phyloP scores from a whole-genome alignment of 345 rosid species.

The Populus euphratica region DNA sequence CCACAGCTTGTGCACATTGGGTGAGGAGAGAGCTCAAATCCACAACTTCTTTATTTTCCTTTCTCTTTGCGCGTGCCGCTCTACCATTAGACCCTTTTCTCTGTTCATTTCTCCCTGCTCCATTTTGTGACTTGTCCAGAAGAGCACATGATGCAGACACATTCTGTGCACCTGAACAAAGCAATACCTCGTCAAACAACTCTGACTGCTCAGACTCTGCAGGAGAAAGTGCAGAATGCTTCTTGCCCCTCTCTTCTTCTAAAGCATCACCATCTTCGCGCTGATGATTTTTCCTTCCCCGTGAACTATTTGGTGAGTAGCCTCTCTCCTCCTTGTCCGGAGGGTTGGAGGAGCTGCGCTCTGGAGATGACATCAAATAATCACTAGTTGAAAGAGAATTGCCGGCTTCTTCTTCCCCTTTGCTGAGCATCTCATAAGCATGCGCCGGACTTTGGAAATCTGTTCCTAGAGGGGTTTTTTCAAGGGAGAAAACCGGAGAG shows the following conservation, averaged over 20 bases:
- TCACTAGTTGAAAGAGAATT: background rate
- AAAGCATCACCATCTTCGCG: slow-evolving; percentile 13
- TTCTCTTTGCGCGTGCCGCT: slow-evolving; percentile 39
- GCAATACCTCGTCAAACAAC: slow-evolving; percentile 50
- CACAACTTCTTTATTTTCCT: slow-evolving; percentile 35
- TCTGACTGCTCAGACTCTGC: slow-evolving; percentile 39
- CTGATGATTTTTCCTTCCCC: slow-evolving; percentile 45
- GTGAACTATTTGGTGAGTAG: slow-evolving; percentile 10
- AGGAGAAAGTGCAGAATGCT: slow-evolving; percentile 42
- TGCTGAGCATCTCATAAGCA: background rate
- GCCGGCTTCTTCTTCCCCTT: background rate
- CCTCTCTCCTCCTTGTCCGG: background rate
- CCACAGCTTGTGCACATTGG: slow-evolving; percentile 52
- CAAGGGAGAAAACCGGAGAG: background rate
- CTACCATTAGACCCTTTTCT: slow-evolving; percentile 30
- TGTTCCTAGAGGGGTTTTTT: background rate
- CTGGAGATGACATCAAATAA: background rate
- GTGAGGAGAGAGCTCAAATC: slow-evolving; percentile 53
- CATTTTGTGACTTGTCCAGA: slow-evolving; percentile 35
- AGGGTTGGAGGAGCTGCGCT: background rate
- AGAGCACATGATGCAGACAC: slow-evolving; percentile 21
- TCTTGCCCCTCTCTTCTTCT: slow-evolving; percentile 46
- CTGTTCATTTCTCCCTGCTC: slow-evolving; percentile 23
- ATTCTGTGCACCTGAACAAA: slow-evolving; percentile 19
- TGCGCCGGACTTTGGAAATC: background rate